A percentile compares a stretch with the other conserved stretches of the same genome.
These are phyloP conservation scores for Xylariales sp. DNA, from an alignment of 2,329 filamentous ascomycete species.

Conservation along the genomic window DNA sequence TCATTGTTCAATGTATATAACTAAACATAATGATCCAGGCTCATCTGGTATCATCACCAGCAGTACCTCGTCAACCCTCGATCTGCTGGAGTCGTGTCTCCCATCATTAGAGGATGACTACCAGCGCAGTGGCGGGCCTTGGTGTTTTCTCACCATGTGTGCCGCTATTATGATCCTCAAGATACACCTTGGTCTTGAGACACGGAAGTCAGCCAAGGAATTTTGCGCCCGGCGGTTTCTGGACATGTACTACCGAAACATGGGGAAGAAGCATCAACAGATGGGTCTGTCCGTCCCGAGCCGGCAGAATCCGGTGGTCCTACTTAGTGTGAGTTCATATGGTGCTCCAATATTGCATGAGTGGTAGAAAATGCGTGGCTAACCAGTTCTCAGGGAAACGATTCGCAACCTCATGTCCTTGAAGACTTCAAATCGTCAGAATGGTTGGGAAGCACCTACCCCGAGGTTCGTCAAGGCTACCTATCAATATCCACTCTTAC, in stretches of 20 bases:
- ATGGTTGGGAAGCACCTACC: not conserved
- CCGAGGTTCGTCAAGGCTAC: not conserved
- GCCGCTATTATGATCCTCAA: conserved; percentile 17
- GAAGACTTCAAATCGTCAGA: not conserved
- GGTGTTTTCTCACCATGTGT: conserved; percentile 17
- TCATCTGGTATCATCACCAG: not conserved
- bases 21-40: no score
- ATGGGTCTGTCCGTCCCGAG: not conserved
- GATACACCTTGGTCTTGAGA: conserved; percentile 12
- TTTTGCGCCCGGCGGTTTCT: conserved; percentile 14
- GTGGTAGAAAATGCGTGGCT: not conserved
- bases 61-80: conserved; percentile 10
- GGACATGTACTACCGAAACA: conserved; percentile 12
- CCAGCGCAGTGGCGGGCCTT: conserved; percentile 16
- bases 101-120: conserved; percentile 16
- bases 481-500: not conserved
- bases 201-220: conserved; percentile 13
- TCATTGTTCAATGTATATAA: no score
- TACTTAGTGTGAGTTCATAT: not conserved
- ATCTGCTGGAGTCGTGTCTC: conserved; percentile 16
- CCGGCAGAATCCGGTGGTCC: conserved; percentile 1
- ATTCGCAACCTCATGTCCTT: not conserved
- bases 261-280: conserved; percentile 7
- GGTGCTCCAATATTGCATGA: not conserved
- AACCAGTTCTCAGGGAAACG: no score